Conservation (phyloP, 495 filamentous ascomycete genomes). For the Apiosordaria backusii region DNA sequence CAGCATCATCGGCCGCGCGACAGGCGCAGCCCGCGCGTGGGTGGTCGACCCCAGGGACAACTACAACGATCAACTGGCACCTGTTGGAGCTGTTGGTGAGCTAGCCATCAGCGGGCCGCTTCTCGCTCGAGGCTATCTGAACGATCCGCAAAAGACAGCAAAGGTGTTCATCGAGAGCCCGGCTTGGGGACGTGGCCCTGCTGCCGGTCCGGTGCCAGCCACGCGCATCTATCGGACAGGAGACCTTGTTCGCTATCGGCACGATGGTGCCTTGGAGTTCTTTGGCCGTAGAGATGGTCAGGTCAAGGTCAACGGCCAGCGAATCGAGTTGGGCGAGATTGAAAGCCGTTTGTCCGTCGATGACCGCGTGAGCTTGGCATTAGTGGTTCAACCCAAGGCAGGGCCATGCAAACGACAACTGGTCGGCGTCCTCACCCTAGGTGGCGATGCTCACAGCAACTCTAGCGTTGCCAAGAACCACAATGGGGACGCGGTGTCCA, state of each 20-base stretch:
- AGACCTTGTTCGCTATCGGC: conserved; percentile 53
- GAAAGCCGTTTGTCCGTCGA: conserved; percentile 43
- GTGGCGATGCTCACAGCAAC: neutral
- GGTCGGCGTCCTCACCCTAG: conserved; percentile 21
- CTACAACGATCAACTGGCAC: conserved; percentile 13
- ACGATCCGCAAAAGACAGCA: conserved; percentile 58
- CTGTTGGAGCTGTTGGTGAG: conserved; percentile 47
- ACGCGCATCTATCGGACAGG: conserved; percentile 55
- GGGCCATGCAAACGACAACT: conserved; percentile 23
- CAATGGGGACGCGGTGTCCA: conserved; percentile 12
- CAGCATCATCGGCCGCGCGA: conserved; percentile 22
- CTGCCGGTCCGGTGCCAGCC: neutral
- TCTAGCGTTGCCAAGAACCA: conserved; percentile 33
- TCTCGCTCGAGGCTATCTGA: conserved; percentile 60
- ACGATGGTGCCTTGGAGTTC: conserved; percentile 50
- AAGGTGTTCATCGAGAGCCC: conserved; percentile 46
- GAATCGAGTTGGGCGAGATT: conserved; percentile 47
- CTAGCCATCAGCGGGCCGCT: conserved; percentile 49
- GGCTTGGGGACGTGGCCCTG: conserved; percentile 7
- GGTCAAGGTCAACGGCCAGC: conserved; percentile 39
- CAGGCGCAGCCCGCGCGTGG: conserved; percentile 18
- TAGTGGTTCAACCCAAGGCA: conserved; percentile 22
- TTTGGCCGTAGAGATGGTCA: conserved; percentile 35
- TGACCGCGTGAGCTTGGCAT: conserved; percentile 14
- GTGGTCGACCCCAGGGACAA: conserved; percentile 21